phyloP scores from a whole-genome alignment of 2,329 filamentous ascomycete species.

The Nemania diffusa region DNA sequence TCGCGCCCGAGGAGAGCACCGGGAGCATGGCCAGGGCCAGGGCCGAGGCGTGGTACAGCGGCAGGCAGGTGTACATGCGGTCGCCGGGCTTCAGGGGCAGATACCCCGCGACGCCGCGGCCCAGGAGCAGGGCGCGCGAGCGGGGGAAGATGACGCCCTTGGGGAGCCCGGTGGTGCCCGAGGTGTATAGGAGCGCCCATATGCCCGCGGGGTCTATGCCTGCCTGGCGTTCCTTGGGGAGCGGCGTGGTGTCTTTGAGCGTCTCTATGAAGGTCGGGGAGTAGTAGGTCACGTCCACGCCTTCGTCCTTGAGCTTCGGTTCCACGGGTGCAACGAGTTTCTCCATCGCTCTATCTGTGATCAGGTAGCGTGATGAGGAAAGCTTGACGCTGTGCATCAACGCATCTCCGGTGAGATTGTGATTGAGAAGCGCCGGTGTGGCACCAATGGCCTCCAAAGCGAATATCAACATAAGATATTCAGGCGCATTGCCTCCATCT shows the following conservation, averaged over 20 bases:
- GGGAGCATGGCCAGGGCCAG: slow-evolving; percentile 64
- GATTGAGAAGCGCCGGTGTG: slow-evolving; percentile 75
- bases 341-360: slow-evolving; percentile 66
- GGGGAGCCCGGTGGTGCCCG: slow-evolving; percentile 79
- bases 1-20: slow-evolving; percentile 59
- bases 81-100: slow-evolving; percentile 53
- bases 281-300: slow-evolving; percentile 67
- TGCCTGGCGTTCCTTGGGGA: slow-evolving; percentile 64
- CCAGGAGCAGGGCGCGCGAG: slow-evolving; percentile 44
- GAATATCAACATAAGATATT: slow-evolving; percentile 74
- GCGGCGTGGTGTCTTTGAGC: slow-evolving; percentile 57
- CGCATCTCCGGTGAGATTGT: slow-evolving; percentile 70
- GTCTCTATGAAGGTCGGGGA: slow-evolving; percentile 56
- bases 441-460: slow-evolving; percentile 73
- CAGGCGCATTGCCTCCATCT: slow-evolving; percentile 72
- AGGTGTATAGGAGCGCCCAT: slow-evolving; percentile 74
- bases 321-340: slow-evolving; percentile 67
- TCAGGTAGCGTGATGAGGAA: slow-evolving; percentile 62
- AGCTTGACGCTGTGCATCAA: slow-evolving; percentile 73
- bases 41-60: slow-evolving; percentile 79
- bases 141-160: slow-evolving; percentile 74
- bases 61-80: slow-evolving; percentile 80
- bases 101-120: slow-evolving; percentile 31
- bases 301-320: slow-evolving; percentile 62
- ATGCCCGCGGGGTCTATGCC: slow-evolving; percentile 62